These are phyloP conservation scores for Carallia brachiata DNA, from an alignment of 345 rosid species.

Conservation along the genomic window DNA sequence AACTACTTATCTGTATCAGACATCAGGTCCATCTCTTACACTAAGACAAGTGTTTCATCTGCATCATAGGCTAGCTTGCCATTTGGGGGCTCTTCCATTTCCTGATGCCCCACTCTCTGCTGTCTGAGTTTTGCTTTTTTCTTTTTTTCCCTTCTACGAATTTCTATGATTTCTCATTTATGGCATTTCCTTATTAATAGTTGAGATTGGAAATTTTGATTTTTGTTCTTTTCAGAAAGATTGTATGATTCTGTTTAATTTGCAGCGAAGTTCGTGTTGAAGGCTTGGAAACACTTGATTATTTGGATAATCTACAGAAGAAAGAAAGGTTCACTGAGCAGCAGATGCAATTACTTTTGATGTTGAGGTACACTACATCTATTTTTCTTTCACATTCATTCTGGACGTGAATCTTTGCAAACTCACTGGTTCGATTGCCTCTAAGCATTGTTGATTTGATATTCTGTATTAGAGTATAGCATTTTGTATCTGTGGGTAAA, in stretches of 20 bases:
- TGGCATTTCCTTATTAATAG: background rate
- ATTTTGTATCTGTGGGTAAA: background rate
- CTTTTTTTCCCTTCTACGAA: background rate
- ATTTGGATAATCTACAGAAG: constrained; percentile 64
- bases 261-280: constrained; percentile 96
- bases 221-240: constrained; percentile 13
- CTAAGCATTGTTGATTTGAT: too few species aligned
- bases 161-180: background rate
- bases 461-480: background rate
- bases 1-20: constrained; percentile 88
- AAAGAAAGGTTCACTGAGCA: constrained; percentile 89
- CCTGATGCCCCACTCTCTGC: background rate
- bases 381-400: background rate
- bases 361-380: constrained; percentile 56
- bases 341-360: constrained; percentile 97
- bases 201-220: constrained; percentile 4
- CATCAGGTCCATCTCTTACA: constrained; percentile 56
- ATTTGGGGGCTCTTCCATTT: background rate
- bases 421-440: background rate
- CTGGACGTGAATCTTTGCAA: background rate
- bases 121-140: background rate
- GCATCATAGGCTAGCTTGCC: constrained; percentile 9
- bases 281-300: constrained; percentile 98
- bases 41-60: constrained; percentile 10
- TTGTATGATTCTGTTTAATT: constrained; percentile 32